Conservation (phyloP, 75 land plant species). For the Picea sitchensis region DNA sequence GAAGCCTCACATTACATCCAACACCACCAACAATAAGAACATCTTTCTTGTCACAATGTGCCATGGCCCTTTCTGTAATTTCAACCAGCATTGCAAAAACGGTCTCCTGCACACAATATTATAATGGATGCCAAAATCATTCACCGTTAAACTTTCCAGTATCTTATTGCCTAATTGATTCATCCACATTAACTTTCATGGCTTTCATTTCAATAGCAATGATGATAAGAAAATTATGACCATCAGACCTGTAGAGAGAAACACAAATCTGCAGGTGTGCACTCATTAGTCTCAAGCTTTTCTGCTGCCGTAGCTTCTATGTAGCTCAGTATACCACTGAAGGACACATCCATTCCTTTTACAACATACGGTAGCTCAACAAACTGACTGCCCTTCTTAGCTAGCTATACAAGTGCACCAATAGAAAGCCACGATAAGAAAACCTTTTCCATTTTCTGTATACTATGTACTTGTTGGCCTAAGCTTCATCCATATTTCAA, state of each 20-base stretch:
- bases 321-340: slow-evolving; percentile 93
- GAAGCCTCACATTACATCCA: slow-evolving; percentile 91
- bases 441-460: not conserved
- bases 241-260: slow-evolving; percentile 84
- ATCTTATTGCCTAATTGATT: slow-evolving; percentile 1
- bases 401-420: slow-evolving; percentile 49
- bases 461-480: not conserved
- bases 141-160: not conserved
- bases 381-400: slow-evolving; percentile 84
- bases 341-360: slow-evolving; percentile 99
- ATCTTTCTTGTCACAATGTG: slow-evolving; percentile 95
- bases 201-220: not conserved
- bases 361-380: slow-evolving; percentile 95
- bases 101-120: slow-evolving; percentile 61
- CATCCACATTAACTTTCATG: not conserved
- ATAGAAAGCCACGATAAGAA: not conserved
- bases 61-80: slow-evolving; percentile 99
- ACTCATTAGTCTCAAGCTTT: slow-evolving; percentile 80
- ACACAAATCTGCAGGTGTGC: slow-evolving; percentile 94
- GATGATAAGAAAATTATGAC: not conserved
- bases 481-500: not conserved
- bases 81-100: slow-evolving; percentile 99
- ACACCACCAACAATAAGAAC: slow-evolving; percentile 98
- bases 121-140: not conserved
- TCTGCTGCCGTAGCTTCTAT: slow-evolving; percentile 86